Percentiles rank a stretch among this genome's conserved stretches.
Conservation (phyloP, 1,284 basidiomycete species). For the Ganoderma lucidum region DNA sequence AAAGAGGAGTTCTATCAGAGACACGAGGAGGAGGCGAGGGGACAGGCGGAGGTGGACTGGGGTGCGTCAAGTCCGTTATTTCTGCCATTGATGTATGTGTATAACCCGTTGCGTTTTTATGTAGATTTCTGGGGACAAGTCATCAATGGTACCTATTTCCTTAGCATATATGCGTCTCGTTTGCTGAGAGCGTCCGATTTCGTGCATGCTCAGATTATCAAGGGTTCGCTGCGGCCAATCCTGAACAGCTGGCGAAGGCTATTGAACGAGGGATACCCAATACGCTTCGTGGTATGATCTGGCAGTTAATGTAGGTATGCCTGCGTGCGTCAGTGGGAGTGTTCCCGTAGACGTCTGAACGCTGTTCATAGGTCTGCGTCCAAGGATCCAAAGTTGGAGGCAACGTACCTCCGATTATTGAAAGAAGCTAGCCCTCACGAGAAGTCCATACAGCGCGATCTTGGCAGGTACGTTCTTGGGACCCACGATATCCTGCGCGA, state of each 20-base stretch:
- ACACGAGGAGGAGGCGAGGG: constrained; percentile 51
- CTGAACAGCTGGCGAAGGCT: constrained; percentile 85
- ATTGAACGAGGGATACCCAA: constrained; percentile 94
- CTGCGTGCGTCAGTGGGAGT: background rate
- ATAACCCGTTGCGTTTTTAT: constrained; percentile 38
- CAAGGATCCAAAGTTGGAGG: constrained; percentile 90
- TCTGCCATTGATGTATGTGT: constrained; percentile 19
- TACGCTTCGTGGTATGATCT: constrained; percentile 91
- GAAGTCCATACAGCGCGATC: constrained; percentile 92
- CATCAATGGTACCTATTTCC: constrained; percentile 71
- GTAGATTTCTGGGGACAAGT: constrained; percentile 96
- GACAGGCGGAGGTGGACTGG: constrained; percentile 67
- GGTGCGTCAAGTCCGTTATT: constrained; percentile 55
- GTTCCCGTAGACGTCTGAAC: background rate
- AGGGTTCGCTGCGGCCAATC: constrained; percentile 77
- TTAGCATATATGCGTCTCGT: background rate
- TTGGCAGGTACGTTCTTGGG: constrained; percentile 69
- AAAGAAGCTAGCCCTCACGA: constrained; percentile 91
- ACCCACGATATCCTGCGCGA: background rate
- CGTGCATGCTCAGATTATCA: constrained; percentile 73
- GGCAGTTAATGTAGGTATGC: constrained; percentile 90
- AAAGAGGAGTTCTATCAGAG: constrained; percentile 75
- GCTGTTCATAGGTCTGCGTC: constrained; percentile 72
- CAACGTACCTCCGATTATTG: constrained; percentile 83
- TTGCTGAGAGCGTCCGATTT: constrained; percentile 8